Evolutionary conservation across 495 filamentous ascomycete species (phyloP), one percentile per base, ranked within the genome.

Genomic region (Lasiosphaeria ovina): DNA sequence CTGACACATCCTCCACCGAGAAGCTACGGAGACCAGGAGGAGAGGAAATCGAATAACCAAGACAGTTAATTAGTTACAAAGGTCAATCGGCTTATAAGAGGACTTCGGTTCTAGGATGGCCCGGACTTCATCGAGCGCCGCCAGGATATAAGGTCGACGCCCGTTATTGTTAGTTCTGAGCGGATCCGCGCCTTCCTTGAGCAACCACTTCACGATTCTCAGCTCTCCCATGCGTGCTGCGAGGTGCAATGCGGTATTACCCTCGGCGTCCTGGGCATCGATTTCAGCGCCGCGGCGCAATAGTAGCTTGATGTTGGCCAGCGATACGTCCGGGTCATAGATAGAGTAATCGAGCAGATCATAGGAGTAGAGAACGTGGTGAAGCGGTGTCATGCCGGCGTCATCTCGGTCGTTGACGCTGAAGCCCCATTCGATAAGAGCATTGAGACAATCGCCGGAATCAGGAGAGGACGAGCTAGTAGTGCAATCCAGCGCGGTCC

Each of bases 341-440:
- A 10, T 45, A 24, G 16, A 31, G 4, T 10, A 10, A 33, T 40
- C 14, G 1, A 51, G 47, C n/a, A 12, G 34, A 9, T 51, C 35
- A 34, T 56, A 57, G 4, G 45, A 51, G 42, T 42, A 56, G 35
- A 68, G 62, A 38, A 64, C 63, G 32, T 62, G 66, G 33, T 68
- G 66, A 14, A 68, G 60, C 10, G 66, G 54, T 8, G 66, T 68
- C 58, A 66, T 66, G 36, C 61, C 66, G 11, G 60, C 62, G 52
- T 60, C 58, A n/a, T 68, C 66, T 35, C 60, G 66, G 17, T 61
- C 61, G 45, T 68, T 66, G 47, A 66, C 59, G 33, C 45, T 35
- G 12, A 52, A 14, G 6, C 14, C 7, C 6, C 35, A 42, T 49
- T 54, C 57, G 3, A 61, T 33, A 3, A 61, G 42, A 1, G n/a